Conservation (phyloP, 371 early-diverging fungal genomes). For the Encephalitozoon hellem region DNA sequence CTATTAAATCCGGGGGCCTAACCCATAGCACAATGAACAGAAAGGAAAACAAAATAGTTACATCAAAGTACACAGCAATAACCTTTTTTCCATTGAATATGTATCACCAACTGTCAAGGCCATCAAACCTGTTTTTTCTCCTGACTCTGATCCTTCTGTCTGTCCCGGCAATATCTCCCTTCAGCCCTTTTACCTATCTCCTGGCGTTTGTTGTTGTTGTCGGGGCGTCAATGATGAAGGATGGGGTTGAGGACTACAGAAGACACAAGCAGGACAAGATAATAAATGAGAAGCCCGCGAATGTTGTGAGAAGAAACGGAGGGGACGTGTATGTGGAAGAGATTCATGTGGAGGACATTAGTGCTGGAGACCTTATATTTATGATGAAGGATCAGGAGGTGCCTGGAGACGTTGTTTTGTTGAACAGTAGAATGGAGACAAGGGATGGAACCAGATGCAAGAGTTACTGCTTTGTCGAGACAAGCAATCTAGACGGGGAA, state of each 20-base stretch:
- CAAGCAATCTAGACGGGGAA: conserved; percentile 88
- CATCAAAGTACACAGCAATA: conserved; percentile 71
- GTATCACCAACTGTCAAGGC: conserved; percentile 75
- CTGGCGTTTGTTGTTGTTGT: conserved; percentile 71
- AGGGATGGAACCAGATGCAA: conserved; percentile 53
- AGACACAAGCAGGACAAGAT: conserved; percentile 74
- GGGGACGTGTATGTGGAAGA: neutral
- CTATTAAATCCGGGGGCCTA: neutral
- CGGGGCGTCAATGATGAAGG: conserved; percentile 74
- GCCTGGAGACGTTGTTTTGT: conserved; percentile 64
- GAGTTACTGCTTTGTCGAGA: conserved; percentile 78
- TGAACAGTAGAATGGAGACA: conserved; percentile 55
- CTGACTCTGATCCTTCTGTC: conserved; percentile 73
- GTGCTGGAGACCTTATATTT: conserved; percentile 63
- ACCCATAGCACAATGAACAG: conserved; percentile 9
- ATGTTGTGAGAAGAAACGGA: neutral
- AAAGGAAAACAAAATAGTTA: conserved; percentile 39
- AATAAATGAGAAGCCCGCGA: conserved; percentile 66
- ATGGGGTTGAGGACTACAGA: conserved; percentile 79
- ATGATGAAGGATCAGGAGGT: conserved; percentile 62
- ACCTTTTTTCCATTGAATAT: conserved; percentile 81
- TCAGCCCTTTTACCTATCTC: conserved; percentile 57
- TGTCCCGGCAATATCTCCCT: conserved; percentile 69
- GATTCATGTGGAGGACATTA: conserved; percentile 57
- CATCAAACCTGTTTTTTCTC: conserved; percentile 82